Evolutionary conservation across 1,284 basidiomycete species (phyloP), one percentile per base, ranked within the genome.

Genomic region (Sanghuangporus weigelae): DNA sequence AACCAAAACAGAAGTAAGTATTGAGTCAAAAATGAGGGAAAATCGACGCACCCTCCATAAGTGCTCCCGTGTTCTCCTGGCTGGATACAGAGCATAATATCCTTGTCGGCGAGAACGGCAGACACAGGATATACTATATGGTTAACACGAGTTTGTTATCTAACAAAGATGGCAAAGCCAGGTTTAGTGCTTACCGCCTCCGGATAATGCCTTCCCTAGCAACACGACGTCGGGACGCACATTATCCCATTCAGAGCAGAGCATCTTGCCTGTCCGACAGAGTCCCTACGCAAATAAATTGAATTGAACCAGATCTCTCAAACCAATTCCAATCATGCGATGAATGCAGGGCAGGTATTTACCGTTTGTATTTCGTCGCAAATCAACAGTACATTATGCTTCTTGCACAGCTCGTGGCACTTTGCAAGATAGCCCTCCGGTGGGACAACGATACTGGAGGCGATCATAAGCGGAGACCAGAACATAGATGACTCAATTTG

Each of bases 1-100:
- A 11, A 21, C 53, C 16, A 36, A 11, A 58, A 54, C 62, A 53
- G 46, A 21, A 36, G 10, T 60, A 57, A 49, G 48, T 44, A 44
- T 48, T 26, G 19, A 16, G 8, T 51, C 11, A 36, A 36, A 50
- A 51, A 59, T 26, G 55, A 48, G 59, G 36, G 19, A 61, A 46
- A 55, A 42, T 46, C 2, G 11, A 76, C 85, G 66, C 68, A 92
- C 89, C 93, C 94, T 71, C 93, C 94, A 67, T 95, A 96, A 0
- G 96, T 98, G 70, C 90, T 93, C n/a, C 96, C 95, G 71, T 98
- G 97, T 78, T 98, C 95, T 66, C 96, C 96, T n/a, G 96, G 95
- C 67, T 89, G 83, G 74, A 99, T 96, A 78, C 90, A 93, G 36
- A 96, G 87, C 95, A 99, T 98, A 67, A 99, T 77, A 38, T 94